phyloP scores from a whole-genome alignment of 2,329 filamentous ascomycete species.

The Stachybotrys elegans region DNA sequence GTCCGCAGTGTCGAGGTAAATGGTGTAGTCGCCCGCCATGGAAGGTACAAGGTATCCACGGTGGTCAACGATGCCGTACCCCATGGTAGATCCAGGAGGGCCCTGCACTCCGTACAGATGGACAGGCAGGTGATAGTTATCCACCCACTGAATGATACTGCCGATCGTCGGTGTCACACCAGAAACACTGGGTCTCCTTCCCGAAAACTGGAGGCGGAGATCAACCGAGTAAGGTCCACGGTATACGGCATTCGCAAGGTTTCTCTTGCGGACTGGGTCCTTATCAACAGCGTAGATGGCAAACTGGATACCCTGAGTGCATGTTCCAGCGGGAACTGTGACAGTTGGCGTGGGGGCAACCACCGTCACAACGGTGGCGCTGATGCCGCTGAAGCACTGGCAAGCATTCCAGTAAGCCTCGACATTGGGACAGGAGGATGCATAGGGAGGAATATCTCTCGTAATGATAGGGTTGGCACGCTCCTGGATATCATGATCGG shows the following conservation, averaged over 20 bases:
- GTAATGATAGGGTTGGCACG: background rate
- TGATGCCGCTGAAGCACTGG: constrained; percentile 10
- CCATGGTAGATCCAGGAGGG: background rate
- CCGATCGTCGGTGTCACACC: background rate
- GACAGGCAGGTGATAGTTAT: background rate
- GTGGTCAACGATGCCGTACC: background rate
- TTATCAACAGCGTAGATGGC: background rate
- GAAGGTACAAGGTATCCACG: background rate
- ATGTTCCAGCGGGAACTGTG: background rate
- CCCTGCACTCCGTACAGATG: background rate
- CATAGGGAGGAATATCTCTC: constrained; percentile 9
- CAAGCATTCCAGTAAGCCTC: constrained; percentile 13
- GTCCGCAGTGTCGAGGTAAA: background rate
- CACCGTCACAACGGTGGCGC: background rate
- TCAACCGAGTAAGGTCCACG: background rate
- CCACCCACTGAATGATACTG: background rate
- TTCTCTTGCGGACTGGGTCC: background rate
- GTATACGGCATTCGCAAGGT: background rate
- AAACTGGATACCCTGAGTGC: background rate
- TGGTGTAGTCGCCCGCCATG: background rate
- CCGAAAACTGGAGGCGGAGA: background rate
- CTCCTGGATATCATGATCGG: background rate
- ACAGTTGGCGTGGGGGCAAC: background rate
- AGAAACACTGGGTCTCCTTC: background rate
- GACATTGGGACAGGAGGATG: constrained; percentile 10